Percentiles rank a stretch among this genome's conserved stretches.
These are phyloP conservation scores for Amphibolis antarctica DNA, from an alignment of 106 monocot genomes.

Conservation along the genomic window DNA sequence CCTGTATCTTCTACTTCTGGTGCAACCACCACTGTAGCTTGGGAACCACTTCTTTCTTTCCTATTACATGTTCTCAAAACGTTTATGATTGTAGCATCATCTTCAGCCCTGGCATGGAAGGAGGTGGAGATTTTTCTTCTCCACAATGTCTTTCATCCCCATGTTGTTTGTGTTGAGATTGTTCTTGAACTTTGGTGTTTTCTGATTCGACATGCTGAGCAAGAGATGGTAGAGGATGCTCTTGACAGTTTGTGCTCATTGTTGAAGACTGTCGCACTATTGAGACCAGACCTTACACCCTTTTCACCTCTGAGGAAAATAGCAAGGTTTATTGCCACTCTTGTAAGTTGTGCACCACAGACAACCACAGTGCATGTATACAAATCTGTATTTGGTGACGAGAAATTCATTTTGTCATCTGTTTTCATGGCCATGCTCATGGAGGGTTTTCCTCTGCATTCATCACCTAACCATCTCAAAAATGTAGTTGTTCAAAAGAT, in stretches of 20 bases:
- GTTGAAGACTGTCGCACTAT: slow-evolving; percentile 35
- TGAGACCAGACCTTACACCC: slow-evolving; percentile 33
- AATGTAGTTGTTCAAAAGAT: slow-evolving; percentile 28
- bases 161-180: slow-evolving; percentile 62
- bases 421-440: slow-evolving; percentile 50
- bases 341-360: slow-evolving; percentile 38
- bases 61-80: slow-evolving; percentile 45
- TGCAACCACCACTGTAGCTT: slow-evolving; percentile 25
- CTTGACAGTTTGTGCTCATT: slow-evolving; percentile 38
- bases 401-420: slow-evolving; percentile 26
- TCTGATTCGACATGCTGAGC: slow-evolving; percentile 54
- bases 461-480: slow-evolving; percentile 44
- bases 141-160: slow-evolving; percentile 69
- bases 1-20: slow-evolving; percentile 34
- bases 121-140: slow-evolving; percentile 56
- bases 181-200: slow-evolving; percentile 64
- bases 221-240: slow-evolving; percentile 24
- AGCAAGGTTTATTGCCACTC: slow-evolving; percentile 40
- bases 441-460: slow-evolving; percentile 75
- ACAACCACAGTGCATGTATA: slow-evolving; percentile 44
- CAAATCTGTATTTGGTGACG: slow-evolving; percentile 23
- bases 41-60: slow-evolving; percentile 48
- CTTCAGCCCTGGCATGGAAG: slow-evolving; percentile 32
- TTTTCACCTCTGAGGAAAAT: slow-evolving; percentile 48
- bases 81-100: slow-evolving; percentile 59